phyloP scores from a whole-genome alignment of 1,284 basidiomycete species.

The Coriolopsis trogii region DNA sequence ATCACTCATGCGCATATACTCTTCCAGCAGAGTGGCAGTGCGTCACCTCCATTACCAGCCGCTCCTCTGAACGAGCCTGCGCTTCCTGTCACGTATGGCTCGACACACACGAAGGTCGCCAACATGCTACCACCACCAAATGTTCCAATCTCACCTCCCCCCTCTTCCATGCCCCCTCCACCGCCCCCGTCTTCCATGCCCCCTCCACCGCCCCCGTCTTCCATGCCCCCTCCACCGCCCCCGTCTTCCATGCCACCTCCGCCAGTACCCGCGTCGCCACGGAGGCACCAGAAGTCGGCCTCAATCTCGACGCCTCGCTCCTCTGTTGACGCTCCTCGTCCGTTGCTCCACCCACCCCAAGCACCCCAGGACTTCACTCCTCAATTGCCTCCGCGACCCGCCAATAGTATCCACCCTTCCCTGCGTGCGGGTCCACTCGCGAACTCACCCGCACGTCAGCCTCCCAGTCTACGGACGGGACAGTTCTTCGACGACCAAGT shows the following conservation, averaged over 20 bases:
- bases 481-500: constrained; percentile 31
- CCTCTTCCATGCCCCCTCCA: constrained; percentile 8
- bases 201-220: no score
- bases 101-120: constrained; percentile 60
- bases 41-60: constrained; percentile 67
- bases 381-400: constrained; percentile 63
- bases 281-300: constrained; percentile 7
- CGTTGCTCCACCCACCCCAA: constrained; percentile 17
- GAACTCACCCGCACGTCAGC: constrained; percentile 24
- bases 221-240: no score
- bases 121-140: no score
- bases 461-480: constrained; percentile 19
- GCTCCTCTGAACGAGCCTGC: constrained; percentile 63
- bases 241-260: no score
- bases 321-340: constrained; percentile 15
- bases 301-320: constrained; percentile 13
- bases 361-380: constrained; percentile 71
- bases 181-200: no score
- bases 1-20: constrained; percentile 68
- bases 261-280: constrained; percentile 17
- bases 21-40: constrained; percentile 49
- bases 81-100: constrained; percentile 62
- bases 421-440: constrained; percentile 44
- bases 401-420: constrained; percentile 79
- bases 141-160: no score